Conservation (phyloP, 1,139 yeast genomes). For the Kodamaea ohmeri region DNA sequence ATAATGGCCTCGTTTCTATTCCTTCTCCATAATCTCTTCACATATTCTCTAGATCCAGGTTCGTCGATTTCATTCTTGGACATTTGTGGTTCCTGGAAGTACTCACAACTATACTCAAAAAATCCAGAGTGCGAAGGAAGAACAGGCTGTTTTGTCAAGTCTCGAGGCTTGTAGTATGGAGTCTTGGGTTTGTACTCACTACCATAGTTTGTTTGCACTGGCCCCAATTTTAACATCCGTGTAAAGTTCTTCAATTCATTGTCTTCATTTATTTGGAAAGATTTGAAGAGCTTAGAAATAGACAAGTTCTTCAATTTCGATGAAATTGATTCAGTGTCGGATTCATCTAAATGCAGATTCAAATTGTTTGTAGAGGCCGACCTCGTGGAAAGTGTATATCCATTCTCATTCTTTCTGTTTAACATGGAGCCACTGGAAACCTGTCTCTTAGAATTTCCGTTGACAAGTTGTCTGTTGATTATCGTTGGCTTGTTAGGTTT, state of each 20-base stretch:
- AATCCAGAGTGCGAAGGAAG: slow-evolving; percentile 72
- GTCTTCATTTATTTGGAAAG: slow-evolving; percentile 44
- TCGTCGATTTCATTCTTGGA: slow-evolving; percentile 83
- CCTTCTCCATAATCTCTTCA: slow-evolving; percentile 83
- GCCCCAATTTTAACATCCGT: slow-evolving; percentile 38
- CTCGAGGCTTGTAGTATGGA: slow-evolving; percentile 48
- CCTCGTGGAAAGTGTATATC: slow-evolving; percentile 29
- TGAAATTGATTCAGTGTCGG: slow-evolving; percentile 36
- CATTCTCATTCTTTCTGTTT: slow-evolving; percentile 30
- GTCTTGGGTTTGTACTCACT: slow-evolving; percentile 50
- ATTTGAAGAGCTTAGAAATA: slow-evolving; percentile 42
- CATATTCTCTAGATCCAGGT: slow-evolving; percentile 87
- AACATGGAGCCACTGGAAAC: slow-evolving; percentile 34
- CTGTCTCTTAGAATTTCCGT: slow-evolving; percentile 26
- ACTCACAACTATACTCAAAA: slow-evolving; percentile 85
- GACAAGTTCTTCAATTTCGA: slow-evolving; percentile 41
- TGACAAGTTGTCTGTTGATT: slow-evolving; percentile 26
- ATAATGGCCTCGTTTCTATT: slow-evolving; percentile 85
- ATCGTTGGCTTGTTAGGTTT: slow-evolving; percentile 32
- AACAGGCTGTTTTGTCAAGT: slow-evolving; percentile 36
- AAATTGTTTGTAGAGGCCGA: slow-evolving; percentile 33
- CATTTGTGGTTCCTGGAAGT: slow-evolving; percentile 96
- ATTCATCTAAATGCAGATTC: slow-evolving; percentile 18
- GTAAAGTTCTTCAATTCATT: slow-evolving; percentile 39
- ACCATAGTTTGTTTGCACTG: slow-evolving; percentile 48